Conservation (phyloP, 495 filamentous ascomycete species). For the Penicillium flavigenum region DNA sequence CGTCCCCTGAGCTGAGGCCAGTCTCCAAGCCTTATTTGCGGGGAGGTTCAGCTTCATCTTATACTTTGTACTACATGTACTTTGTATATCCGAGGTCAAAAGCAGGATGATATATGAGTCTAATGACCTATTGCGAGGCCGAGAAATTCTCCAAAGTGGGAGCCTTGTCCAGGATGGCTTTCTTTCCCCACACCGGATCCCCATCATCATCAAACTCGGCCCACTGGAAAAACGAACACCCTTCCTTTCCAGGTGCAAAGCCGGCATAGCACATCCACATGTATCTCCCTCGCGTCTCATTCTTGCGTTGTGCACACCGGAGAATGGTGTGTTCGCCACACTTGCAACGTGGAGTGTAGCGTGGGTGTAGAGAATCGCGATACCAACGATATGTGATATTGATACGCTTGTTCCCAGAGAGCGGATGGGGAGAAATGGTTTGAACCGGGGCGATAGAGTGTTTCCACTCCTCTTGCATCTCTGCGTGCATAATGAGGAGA, state of each 20-base stretch:
- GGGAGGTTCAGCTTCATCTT: too few relatives aligned
- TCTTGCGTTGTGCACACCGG: slow-evolving; percentile 73
- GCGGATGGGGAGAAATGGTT: slow-evolving; percentile 75
- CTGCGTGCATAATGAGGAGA: slow-evolving; percentile 89
- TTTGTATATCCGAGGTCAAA: neutral
- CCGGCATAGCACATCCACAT: slow-evolving; percentile 93
- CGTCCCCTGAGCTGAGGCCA: neutral
- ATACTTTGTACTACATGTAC: too few relatives aligned
- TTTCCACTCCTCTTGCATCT: slow-evolving; percentile 63
- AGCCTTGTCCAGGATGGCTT: slow-evolving; percentile 22
- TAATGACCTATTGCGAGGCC: slow-evolving; percentile 20
- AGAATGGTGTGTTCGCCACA: slow-evolving; percentile 73
- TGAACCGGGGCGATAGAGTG: slow-evolving; percentile 68
- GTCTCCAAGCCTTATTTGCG: neutral
- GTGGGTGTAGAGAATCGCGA: slow-evolving; percentile 70
- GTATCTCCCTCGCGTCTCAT: slow-evolving; percentile 72
- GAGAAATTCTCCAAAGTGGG: slow-evolving; percentile 37
- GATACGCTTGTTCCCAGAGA: slow-evolving; percentile 75
- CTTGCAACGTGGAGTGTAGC: slow-evolving; percentile 53
- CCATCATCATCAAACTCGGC: slow-evolving; percentile 87
- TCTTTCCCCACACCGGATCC: slow-evolving; percentile 62
- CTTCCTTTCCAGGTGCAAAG: slow-evolving; percentile 70
- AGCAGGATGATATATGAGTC: neutral
- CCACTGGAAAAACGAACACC: slow-evolving; percentile 85
- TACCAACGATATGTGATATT: slow-evolving; percentile 95